These are phyloP conservation scores for Speleostelium caveatum DNA, from an alignment of 78 protist genomes.

Conservation along the genomic window DNA sequence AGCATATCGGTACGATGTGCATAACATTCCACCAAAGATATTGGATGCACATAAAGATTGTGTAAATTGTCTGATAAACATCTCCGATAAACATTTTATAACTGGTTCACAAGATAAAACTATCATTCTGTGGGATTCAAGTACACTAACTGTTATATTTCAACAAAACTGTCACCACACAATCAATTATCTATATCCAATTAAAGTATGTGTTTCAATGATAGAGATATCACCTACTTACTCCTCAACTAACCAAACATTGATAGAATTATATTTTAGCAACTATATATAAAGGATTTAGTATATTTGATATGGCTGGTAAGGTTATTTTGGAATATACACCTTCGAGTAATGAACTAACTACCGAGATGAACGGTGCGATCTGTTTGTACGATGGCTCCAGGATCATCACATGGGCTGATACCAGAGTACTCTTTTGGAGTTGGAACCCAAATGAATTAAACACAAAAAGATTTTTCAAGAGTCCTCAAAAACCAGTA, in stretches of 20 bases:
- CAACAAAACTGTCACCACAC: constrained; percentile 23
- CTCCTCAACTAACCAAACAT: too few species aligned
- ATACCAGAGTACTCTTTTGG: constrained; percentile 26
- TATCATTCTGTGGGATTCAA: constrained; percentile 43
- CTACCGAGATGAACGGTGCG: constrained; percentile 52
- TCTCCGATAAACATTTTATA: constrained; percentile 30
- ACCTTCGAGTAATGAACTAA: background rate
- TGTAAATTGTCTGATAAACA: constrained; percentile 43
- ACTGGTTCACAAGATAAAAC: constrained; percentile 60
- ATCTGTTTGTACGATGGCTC: constrained; percentile 46
- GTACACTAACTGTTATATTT: background rate
- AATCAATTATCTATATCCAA: constrained; percentile 35
- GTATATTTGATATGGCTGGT: constrained; percentile 50
- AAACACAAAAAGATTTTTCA: constrained; percentile 4
- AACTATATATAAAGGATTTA: constrained; percentile 43
- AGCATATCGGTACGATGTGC: constrained; percentile 22
- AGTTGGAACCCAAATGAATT: constrained; percentile 31
- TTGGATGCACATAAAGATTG: constrained; percentile 35
- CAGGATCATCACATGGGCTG: constrained; percentile 61
- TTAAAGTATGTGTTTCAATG: background rate
- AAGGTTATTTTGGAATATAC: constrained; percentile 8
- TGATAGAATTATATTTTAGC: constrained; percentile 27
- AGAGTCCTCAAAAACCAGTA: constrained; percentile 3
- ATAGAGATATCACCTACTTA: background rate
- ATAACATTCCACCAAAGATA: background rate